A percentile compares a stretch with the other conserved stretches of the same genome.
phyloP scores from a whole-genome alignment of 2,329 filamentous ascomycete species.

The Chrysoporthe puriensis region DNA sequence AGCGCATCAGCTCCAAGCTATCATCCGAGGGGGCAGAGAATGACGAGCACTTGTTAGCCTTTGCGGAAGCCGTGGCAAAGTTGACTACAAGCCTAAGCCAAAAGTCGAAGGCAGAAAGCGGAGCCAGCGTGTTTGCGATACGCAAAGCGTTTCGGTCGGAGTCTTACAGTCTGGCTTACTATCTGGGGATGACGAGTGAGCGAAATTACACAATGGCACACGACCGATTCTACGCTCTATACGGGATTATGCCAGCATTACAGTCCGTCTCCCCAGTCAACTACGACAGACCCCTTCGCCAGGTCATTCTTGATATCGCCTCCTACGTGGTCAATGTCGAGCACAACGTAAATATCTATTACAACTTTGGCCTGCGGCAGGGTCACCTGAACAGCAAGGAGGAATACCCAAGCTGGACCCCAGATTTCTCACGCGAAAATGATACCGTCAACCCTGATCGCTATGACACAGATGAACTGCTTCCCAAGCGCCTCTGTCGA shows the following conservation, averaged over 20 bases:
- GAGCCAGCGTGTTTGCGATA: conserved; percentile 4
- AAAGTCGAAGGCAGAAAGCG: conserved; percentile 2
- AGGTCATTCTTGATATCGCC: conserved; percentile 4
- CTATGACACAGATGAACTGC: neutral
- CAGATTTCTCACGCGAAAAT: conserved; percentile 4
- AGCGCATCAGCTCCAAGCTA: conserved; percentile 1
- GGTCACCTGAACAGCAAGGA: neutral
- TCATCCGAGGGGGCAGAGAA: neutral
- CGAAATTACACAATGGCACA: neutral
- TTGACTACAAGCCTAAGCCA: neutral
- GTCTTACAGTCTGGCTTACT: conserved; percentile 4
- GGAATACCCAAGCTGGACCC: conserved; percentile 7
- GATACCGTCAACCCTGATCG: neutral
- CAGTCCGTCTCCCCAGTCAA: conserved; percentile 3
- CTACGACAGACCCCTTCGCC: conserved; percentile 1
- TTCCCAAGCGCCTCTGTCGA: neutral
- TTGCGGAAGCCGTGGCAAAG: neutral
- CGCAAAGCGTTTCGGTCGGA: neutral
- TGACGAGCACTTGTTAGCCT: neutral
- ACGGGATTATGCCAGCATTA: conserved; percentile 9
- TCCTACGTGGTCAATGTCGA: conserved; percentile 14
- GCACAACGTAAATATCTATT: neutral
- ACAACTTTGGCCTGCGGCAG: neutral
- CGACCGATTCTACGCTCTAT: conserved; percentile 15
- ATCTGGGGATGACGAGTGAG: conserved; percentile 6